A percentile compares a stretch with the other conserved stretches of the same genome.
phyloP scores from a whole-genome alignment of 1,139 yeast genomes.

The Petasospora rhodanensis region DNA sequence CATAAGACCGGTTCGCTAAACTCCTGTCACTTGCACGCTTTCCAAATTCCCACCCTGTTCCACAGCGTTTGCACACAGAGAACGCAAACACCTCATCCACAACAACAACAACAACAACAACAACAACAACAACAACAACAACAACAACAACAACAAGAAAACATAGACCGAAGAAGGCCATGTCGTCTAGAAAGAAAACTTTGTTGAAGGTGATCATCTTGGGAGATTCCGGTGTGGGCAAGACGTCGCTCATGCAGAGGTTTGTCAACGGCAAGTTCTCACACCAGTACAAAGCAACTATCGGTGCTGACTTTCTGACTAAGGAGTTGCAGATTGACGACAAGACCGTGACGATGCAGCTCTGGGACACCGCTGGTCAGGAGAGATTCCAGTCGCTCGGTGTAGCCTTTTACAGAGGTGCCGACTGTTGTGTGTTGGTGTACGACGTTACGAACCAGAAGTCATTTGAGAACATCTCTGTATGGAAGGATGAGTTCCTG shows the following conservation, averaged over 20 bases:
- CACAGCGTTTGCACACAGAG: too few relatives aligned
- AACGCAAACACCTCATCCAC: too few relatives aligned
- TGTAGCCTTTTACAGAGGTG: slow-evolving; percentile 96
- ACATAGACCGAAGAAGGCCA: too few relatives aligned
- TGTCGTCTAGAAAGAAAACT: slow-evolving; percentile 84
- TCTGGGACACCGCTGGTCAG: slow-evolving; percentile 99
- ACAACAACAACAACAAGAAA: too few relatives aligned
- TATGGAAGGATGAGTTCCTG: slow-evolving; percentile 94
- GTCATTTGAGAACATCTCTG: slow-evolving; percentile 81
- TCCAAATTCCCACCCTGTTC: too few relatives aligned
- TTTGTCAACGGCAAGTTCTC: slow-evolving; percentile 93
- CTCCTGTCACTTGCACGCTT: too few relatives aligned
- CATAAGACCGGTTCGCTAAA: too few relatives aligned
- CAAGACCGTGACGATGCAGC: slow-evolving; percentile 76
- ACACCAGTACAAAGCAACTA: slow-evolving; percentile 95
- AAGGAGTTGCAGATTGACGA: slow-evolving; percentile 85
- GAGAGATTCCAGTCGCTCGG: slow-evolving; percentile 96
- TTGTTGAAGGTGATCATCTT: slow-evolving; percentile 88
- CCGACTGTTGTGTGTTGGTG: slow-evolving; percentile 95
- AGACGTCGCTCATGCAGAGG: slow-evolving; percentile 93
- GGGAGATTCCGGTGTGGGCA: slow-evolving; percentile 98
- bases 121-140: too few relatives aligned
- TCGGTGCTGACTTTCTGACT: slow-evolving; percentile 95
- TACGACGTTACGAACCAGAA: slow-evolving; percentile 92
- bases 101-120: too few relatives aligned